Percentiles rank a stretch among this genome's conserved stretches.
Evolutionary conservation across 2,329 filamentous ascomycete genomes (phyloP).

Genomic region (Pseudocercospora musae): DNA sequence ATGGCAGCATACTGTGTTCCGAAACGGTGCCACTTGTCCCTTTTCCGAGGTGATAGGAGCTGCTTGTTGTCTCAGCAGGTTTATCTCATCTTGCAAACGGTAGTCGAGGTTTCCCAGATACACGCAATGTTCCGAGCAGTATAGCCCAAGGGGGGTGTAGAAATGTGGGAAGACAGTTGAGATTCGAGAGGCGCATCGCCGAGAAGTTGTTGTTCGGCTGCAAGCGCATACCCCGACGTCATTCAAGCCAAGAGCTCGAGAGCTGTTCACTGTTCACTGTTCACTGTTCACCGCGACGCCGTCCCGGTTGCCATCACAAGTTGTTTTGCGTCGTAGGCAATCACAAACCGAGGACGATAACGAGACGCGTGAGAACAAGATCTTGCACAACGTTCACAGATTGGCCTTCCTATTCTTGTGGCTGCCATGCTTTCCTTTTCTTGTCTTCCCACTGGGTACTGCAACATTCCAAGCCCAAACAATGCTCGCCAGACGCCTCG

Average conservation of each 20-base stretch:
- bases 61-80: not conserved
- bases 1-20: conserved; percentile 55
- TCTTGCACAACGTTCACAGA: not conserved
- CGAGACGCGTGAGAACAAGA: not conserved
- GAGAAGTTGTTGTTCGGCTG: not conserved
- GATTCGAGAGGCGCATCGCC: not conserved
- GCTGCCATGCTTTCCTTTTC: not conserved
- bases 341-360: not conserved
- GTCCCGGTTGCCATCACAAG: not conserved
- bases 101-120: not conserved
- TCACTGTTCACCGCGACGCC: not conserved
- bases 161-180: not conserved
- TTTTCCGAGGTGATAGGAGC: not conserved
- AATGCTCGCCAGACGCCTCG: conserved; percentile 26
- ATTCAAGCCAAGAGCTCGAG: not conserved
- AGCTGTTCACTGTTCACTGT: not conserved
- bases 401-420: not conserved
- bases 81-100: not conserved
- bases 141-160: not conserved
- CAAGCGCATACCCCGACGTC: not conserved
- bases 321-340: not conserved
- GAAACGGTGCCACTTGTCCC: conserved; percentile 7
- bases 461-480: conserved; percentile 10
- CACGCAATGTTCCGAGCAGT: not conserved
- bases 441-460: conserved; percentile 10